These are phyloP conservation scores for Echites panduratus DNA, from an alignment of 257 asterid genomes.

Conservation along the genomic window DNA sequence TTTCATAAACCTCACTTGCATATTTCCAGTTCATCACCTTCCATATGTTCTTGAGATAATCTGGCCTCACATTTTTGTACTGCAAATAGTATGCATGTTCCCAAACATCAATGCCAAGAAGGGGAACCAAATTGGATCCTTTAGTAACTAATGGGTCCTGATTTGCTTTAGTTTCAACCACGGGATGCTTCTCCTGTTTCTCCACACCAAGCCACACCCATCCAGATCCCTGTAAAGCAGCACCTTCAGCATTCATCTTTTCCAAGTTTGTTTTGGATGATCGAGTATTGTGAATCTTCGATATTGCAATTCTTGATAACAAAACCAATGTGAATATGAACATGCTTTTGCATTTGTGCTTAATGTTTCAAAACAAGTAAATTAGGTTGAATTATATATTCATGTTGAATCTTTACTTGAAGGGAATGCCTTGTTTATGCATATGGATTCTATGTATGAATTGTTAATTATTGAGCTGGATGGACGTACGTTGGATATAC, in stretches of 20 bases:
- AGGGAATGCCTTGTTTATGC: no score
- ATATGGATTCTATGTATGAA: no score
- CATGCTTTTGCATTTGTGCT: no score
- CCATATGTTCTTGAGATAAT: constrained; percentile 76
- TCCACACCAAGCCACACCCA: constrained; percentile 91
- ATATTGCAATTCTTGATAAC: no score
- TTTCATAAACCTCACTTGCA: constrained; percentile 52
- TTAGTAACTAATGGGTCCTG: constrained; percentile 80
- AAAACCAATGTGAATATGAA: no score
- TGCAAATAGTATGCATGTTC: constrained; percentile 87
- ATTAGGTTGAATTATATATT: no score
- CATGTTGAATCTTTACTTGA: no score
- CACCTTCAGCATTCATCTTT: constrained; percentile 76
- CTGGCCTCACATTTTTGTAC: constrained; percentile 86
- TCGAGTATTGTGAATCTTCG: no score
- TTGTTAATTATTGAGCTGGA: no score
- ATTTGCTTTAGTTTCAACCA: constrained; percentile 65
- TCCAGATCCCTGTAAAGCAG: constrained; percentile 85
- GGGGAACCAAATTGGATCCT: constrained; percentile 63
- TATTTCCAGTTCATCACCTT: constrained; percentile 77
- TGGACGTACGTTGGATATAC: no score
- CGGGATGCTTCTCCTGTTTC: constrained; percentile 58
- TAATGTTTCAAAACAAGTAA: no score
- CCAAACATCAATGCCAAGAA: constrained; percentile 80
- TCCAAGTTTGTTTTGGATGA: no score